Conservation (phyloP, 192 early-diverging fungal species). For the Phycomyces nitens region DNA sequence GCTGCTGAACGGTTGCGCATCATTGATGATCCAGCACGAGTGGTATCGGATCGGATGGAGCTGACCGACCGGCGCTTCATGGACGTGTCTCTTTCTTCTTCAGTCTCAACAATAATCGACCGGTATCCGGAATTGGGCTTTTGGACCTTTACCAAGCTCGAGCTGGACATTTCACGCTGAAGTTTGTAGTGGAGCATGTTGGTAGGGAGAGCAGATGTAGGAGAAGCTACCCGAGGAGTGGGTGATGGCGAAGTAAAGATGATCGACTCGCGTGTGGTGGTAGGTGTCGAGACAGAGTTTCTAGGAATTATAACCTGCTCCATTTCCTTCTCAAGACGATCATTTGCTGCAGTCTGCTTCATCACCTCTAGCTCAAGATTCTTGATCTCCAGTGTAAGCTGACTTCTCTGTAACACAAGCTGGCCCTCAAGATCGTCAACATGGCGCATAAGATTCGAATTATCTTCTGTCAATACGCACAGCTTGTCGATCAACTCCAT, state of each 20-base stretch:
- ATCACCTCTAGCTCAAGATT: constrained; percentile 28
- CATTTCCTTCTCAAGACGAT: constrained; percentile 37
- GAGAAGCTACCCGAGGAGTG: constrained; percentile 17
- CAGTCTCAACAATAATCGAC: background rate
- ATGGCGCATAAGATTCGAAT: constrained; percentile 24
- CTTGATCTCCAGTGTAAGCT: constrained; percentile 23
- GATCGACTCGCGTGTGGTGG: background rate
- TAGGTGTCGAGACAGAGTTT: background rate
- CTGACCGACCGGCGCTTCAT: background rate
- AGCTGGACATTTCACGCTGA: constrained; percentile 16
- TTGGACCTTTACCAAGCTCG: constrained; percentile 7
- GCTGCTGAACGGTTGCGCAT: background rate
- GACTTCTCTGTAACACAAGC: constrained; percentile 19
- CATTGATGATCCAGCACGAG: background rate
- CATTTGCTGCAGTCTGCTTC: constrained; percentile 33
- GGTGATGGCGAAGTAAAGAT: constrained; percentile 20
- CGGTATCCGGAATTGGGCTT: constrained; percentile 20
- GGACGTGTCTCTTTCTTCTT: background rate
- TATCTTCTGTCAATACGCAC: constrained; percentile 20
- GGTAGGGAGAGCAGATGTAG: constrained; percentile 1
- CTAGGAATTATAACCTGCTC: constrained; percentile 30
- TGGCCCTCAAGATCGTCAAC: constrained; percentile 31
- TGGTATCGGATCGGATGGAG: constrained; percentile 12
- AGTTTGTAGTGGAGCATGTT: constrained; percentile 13
- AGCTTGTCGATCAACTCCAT: constrained; percentile 22